phyloP scores from a whole-genome alignment of 2,329 filamentous ascomycete species.

The Bertia moriformis region DNA sequence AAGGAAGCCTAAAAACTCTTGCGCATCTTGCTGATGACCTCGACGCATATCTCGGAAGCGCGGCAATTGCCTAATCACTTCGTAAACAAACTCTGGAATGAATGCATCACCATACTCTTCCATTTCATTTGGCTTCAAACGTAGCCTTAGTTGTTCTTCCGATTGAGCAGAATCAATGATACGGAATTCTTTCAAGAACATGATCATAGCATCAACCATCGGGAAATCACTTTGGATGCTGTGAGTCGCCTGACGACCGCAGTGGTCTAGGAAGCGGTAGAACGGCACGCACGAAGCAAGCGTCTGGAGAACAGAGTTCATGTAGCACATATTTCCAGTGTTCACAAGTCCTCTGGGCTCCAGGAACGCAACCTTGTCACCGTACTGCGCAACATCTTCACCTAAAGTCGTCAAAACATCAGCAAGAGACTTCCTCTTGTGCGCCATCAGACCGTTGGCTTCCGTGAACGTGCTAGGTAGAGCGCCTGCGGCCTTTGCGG shows the following conservation, averaged over 20 bases:
- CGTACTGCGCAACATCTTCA: conserved; percentile 40
- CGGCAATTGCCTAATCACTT: conserved; percentile 73
- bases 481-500: not conserved
- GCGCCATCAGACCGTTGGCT: not conserved
- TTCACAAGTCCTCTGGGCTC: conserved; percentile 90
- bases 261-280: conserved; percentile 80
- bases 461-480: not conserved
- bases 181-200: conserved; percentile 88
- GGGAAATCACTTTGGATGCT: conserved; percentile 94
- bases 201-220: conserved; percentile 87
- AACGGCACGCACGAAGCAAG: conserved; percentile 88
- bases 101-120: conserved; percentile 86
- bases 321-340: conserved; percentile 88
- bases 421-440: conserved; percentile 35
- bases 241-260: conserved; percentile 69
- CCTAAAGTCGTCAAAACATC: conserved; percentile 66
- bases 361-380: conserved; percentile 61
- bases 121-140: conserved; percentile 68
- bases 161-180: conserved; percentile 67
- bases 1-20: conserved; percentile 89
- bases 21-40: conserved; percentile 92
- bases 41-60: conserved; percentile 90
- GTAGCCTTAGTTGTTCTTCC: conserved; percentile 56
- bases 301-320: conserved; percentile 58
- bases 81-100: conserved; percentile 87